Conservation (phyloP, 805 yeast genomes). For the Ogataea allantospora region DNA sequence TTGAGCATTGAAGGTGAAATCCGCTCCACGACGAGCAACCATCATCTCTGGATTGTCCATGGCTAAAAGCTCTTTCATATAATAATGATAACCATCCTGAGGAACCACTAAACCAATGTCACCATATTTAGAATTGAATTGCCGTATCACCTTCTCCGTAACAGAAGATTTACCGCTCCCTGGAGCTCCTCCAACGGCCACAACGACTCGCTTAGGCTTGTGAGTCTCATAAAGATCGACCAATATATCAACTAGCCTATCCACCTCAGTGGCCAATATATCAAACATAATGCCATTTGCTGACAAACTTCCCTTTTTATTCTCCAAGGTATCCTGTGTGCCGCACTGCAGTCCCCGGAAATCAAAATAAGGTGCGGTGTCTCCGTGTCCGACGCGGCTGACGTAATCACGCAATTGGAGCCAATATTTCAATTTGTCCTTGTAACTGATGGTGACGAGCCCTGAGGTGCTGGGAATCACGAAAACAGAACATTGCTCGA, state of each 20-base stretch:
- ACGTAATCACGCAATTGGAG: constrained; percentile 33
- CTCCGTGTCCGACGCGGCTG: constrained; percentile 1
- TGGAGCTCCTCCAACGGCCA: constrained; percentile 14
- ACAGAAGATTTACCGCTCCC: constrained; percentile 15
- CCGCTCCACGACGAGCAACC: constrained; percentile 45
- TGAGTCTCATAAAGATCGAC: constrained; percentile 1
- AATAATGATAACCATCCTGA: constrained; percentile 41
- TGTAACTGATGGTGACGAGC: constrained; percentile 51
- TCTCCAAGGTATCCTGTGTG: constrained; percentile 1
- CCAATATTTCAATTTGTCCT: constrained; percentile 52
- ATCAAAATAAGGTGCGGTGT: not conserved
- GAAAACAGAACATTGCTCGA: constrained; percentile 37
- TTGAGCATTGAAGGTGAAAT: constrained; percentile 42
- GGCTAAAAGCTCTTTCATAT: constrained; percentile 29
- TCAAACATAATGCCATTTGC: not conserved
- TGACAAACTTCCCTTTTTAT: not conserved
- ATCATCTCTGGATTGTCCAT: constrained; percentile 39
- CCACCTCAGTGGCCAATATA: constrained; percentile 4
- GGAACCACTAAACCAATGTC: constrained; percentile 12
- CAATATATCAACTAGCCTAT: constrained; percentile 1
- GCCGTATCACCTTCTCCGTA: constrained; percentile 1
- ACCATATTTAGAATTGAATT: constrained; percentile 4
- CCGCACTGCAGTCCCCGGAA: constrained; percentile 4
- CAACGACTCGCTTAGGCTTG: constrained; percentile 5
- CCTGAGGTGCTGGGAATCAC: constrained; percentile 78